Evolutionary conservation across 2,329 filamentous ascomycete genomes (phyloP).

Genomic region (Aspergillus brasiliensis): DNA sequence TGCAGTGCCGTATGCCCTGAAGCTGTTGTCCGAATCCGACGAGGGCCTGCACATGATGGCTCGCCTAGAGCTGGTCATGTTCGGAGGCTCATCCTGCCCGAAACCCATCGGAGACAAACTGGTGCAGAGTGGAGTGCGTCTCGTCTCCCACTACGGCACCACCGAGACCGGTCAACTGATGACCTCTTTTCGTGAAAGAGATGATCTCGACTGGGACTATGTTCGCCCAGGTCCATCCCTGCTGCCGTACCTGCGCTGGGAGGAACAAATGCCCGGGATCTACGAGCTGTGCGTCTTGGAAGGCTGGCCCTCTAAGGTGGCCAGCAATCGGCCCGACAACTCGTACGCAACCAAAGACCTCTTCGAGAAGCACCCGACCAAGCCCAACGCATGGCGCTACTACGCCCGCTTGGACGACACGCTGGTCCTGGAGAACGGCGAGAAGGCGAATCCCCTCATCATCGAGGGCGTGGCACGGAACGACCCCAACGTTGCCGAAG

Average conservation of each 20-base stretch:
- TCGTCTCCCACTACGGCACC: constrained; percentile 60
- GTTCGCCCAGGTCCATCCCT: constrained; percentile 48
- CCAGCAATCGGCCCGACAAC: constrained; percentile 50
- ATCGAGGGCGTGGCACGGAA: constrained; percentile 59
- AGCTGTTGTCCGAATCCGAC: constrained; percentile 61
- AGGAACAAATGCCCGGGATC: constrained; percentile 37
- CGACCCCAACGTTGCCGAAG: constrained; percentile 56
- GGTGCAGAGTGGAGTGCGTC: constrained; percentile 55
- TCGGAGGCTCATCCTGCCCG: constrained; percentile 60
- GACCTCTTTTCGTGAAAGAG: constrained; percentile 58
- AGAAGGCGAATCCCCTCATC: constrained; percentile 52
- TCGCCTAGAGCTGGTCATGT: constrained; percentile 56
- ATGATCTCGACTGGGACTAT: constrained; percentile 64
- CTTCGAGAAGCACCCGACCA: constrained; percentile 47
- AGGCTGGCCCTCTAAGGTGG: constrained; percentile 42
- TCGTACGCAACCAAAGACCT: constrained; percentile 54
- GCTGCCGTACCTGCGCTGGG: constrained; percentile 45
- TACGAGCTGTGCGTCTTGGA: constrained; percentile 39
- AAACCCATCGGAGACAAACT: constrained; percentile 61
- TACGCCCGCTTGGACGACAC: constrained; percentile 50
- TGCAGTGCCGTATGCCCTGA: constrained; percentile 65
- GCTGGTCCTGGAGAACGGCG: constrained; percentile 52
- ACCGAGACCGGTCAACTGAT: constrained; percentile 65
- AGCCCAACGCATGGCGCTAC: constrained; percentile 51
- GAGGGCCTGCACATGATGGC: constrained; percentile 54